Evolutionary conservation across 2,329 filamentous ascomycete species (phyloP).

Genomic region (Fusarium tjaetaba): DNA sequence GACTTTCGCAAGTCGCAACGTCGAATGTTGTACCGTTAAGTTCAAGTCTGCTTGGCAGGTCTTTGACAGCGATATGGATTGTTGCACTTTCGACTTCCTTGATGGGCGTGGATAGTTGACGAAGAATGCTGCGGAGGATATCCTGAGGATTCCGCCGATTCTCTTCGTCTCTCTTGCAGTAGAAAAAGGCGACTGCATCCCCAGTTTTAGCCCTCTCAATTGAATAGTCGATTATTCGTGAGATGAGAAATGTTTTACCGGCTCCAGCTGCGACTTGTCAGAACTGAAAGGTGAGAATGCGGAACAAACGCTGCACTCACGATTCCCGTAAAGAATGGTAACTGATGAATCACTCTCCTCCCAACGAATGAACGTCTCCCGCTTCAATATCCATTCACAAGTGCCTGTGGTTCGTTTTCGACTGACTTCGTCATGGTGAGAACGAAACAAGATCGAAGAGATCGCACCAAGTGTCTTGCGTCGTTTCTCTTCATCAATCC

Average conservation of each 20-base stretch:
- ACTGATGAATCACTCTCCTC: background rate
- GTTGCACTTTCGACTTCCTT: rapidly evolving
- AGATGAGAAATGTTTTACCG: rapidly evolving
- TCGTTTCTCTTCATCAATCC: rapidly evolving
- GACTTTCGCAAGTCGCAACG: rapidly evolving
- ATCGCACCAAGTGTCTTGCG: rapidly evolving
- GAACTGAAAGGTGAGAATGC: too few relatives aligned
- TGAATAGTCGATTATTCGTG: rapidly evolving
- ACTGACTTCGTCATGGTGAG: rapidly evolving
- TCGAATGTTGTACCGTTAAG: rapidly evolving
- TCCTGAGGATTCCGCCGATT: rapidly evolving
- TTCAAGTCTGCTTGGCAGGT: rapidly evolving
- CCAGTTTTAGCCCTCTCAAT: rapidly evolving
- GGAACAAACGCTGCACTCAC: rapidly evolving
- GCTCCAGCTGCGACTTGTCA: background rate
- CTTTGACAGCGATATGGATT: rapidly evolving
- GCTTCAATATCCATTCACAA: rapidly evolving
- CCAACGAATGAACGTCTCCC: rapidly evolving
- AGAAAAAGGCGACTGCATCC: rapidly evolving
- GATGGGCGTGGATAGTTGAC: rapidly evolving
- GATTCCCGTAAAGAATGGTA: rapidly evolving
- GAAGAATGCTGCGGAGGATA: background rate
- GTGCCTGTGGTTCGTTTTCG: rapidly evolving
- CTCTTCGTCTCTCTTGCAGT: background rate
- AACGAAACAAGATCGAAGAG: rapidly evolving